Evolutionary conservation across 2,329 filamentous ascomycete genomes (phyloP).

Genomic region (Sporothrix pseudoabietina): DNA sequence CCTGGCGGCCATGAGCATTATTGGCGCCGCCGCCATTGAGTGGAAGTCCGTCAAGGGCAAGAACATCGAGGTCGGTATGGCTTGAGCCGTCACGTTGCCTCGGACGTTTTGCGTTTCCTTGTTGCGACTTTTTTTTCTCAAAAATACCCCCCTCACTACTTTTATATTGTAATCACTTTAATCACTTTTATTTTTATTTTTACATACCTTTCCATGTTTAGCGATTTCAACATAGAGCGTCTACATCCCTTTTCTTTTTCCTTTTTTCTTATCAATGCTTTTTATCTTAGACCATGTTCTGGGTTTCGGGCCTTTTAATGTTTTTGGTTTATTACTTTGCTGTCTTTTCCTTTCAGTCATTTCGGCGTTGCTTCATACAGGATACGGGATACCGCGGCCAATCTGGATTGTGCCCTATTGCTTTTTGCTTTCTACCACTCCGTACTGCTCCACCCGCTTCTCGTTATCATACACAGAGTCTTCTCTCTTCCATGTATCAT

Average conservation of each 20-base stretch:
- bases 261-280: not conserved
- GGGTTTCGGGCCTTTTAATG: not conserved
- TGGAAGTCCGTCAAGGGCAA: constrained; percentile 50
- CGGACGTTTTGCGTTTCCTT: not conserved
- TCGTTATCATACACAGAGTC: not conserved
- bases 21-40: constrained; percentile 44
- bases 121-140: not conserved
- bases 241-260: not conserved
- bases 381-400: not conserved
- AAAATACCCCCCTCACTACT: not conserved
- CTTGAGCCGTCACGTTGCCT: not conserved
- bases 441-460: not conserved
- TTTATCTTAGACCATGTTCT: constrained; percentile 6
- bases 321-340: not conserved
- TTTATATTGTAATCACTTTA: not conserved
- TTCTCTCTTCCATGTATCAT: not conserved
- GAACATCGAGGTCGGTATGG: constrained; percentile 28
- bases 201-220: not conserved
- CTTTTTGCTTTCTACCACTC: not conserved
- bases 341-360: not conserved
- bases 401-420: not conserved
- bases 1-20: constrained; percentile 43
- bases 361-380: constrained; percentile 18
- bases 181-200: not conserved
- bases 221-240: constrained; percentile 18